These are phyloP conservation scores for Macadamia integrifolia DNA, from an alignment of 164 flowering plant genomes.

Conservation along the genomic window DNA sequence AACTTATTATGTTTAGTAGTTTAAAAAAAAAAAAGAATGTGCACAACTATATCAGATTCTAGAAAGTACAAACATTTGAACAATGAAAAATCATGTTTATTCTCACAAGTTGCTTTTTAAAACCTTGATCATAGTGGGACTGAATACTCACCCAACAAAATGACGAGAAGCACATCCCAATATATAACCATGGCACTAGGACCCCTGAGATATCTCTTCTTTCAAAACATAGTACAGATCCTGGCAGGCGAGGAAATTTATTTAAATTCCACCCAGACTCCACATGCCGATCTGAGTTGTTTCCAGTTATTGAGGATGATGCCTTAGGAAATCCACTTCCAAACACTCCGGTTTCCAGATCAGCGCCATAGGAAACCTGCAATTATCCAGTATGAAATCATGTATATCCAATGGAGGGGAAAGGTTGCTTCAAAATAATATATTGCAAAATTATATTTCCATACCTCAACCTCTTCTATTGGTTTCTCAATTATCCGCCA, in stretches of 20 bases:
- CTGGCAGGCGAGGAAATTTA: conserved; percentile 78
- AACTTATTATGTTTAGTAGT: no score
- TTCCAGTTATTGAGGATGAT: conserved; percentile 22
- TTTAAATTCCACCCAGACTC: conserved; percentile 84
- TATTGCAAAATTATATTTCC: conserved; percentile 3
- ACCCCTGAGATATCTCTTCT: conserved; percentile 79
- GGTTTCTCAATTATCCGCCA: conserved; percentile 87
- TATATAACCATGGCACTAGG: conserved; percentile 84
- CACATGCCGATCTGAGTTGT: conserved; percentile 39
- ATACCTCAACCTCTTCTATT: conserved; percentile 81
- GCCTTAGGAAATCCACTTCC: conserved; percentile 80
- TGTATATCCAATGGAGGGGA: background rate
- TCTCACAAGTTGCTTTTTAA: background rate
- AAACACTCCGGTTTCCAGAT: conserved; percentile 70
- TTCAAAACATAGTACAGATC: conserved; percentile 76
- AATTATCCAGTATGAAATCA: conserved; percentile 1
- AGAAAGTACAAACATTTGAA: no score
- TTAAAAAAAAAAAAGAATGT: no score
- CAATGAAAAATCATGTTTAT: no score
- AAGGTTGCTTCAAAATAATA: background rate
- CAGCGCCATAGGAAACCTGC: conserved; percentile 88
- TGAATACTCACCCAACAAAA: conserved; percentile 79
- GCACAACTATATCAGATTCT: no score
- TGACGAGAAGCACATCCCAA: conserved; percentile 94
- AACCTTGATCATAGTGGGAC: background rate